Percentiles rank a stretch among this genome's conserved stretches.
phyloP scores from a whole-genome alignment of 2,329 filamentous ascomycete species.

The Coniochaeta sp. region DNA sequence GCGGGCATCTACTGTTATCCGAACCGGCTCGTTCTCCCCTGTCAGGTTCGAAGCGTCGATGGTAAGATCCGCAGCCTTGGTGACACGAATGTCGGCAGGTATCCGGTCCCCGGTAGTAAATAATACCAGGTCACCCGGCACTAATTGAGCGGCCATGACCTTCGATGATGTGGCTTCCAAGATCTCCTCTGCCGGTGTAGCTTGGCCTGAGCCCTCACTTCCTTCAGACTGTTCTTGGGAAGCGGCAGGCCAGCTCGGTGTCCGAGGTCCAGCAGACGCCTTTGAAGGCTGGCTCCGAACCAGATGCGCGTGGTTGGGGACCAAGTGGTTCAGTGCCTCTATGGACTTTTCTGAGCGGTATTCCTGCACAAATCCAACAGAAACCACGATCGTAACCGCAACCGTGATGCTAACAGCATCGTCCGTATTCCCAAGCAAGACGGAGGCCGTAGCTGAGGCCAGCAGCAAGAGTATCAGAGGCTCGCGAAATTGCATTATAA shows the following conservation, averaged over 20 bases:
- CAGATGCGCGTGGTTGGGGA: constrained; percentile 93
- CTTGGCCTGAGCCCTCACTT: constrained; percentile 39
- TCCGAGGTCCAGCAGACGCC: constrained; percentile 22
- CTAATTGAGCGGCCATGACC: constrained; percentile 78
- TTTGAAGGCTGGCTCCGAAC: constrained; percentile 54
- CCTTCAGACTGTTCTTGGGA: constrained; percentile 37
- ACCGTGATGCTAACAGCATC: constrained; percentile 94
- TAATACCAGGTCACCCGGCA: constrained; percentile 85
- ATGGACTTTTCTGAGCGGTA: constrained; percentile 97
- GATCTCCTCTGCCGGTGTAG: constrained; percentile 53
- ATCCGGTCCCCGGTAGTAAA: constrained; percentile 96
- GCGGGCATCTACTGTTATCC: constrained; percentile 61
- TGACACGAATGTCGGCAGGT: constrained; percentile 92
- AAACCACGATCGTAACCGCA: constrained; percentile 93
- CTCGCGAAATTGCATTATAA: constrained; percentile 94
- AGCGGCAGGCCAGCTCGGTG: constrained; percentile 40
- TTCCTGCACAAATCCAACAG: constrained; percentile 93
- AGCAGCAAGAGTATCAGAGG: constrained; percentile 89
- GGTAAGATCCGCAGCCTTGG: constrained; percentile 77
- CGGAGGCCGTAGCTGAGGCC: constrained; percentile 78
- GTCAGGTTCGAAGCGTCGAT: constrained; percentile 97
- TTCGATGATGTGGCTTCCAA: constrained; percentile 72
- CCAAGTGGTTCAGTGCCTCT: constrained; percentile 86
- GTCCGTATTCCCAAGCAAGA: constrained; percentile 87
- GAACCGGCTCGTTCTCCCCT: constrained; percentile 89